Evolutionary conservation across 805 yeast genomes (phyloP).

Genomic region (Zygosaccharomyces bailii): DNA sequence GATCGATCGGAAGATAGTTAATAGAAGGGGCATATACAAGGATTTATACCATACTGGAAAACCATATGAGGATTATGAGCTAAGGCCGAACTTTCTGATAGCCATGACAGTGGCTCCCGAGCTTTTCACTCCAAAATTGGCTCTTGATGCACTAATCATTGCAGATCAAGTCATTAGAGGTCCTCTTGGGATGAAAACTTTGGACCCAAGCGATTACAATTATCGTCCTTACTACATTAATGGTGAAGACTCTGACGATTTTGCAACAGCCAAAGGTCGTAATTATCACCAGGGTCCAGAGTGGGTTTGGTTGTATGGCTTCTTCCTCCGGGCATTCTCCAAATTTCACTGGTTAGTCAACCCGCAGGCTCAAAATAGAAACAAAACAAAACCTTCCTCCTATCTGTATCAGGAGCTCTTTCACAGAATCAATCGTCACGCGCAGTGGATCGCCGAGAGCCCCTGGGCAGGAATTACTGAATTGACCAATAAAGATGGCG

Average conservation of each 20-base stretch:
- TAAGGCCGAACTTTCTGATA: slow-evolving; percentile 87
- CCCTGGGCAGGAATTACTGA: slow-evolving; percentile 95
- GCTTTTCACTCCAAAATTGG: slow-evolving; percentile 61
- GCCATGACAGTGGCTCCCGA: slow-evolving; percentile 97
- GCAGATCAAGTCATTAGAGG: slow-evolving; percentile 81
- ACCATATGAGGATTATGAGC: slow-evolving; percentile 88
- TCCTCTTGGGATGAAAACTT: slow-evolving; percentile 85
- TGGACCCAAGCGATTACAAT: slow-evolving; percentile 90
- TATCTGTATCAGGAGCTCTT: slow-evolving; percentile 58
- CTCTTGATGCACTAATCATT: slow-evolving; percentile 57
- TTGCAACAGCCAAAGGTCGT: slow-evolving; percentile 91
- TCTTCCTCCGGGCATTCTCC: slow-evolving; percentile 74
- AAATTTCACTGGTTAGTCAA: slow-evolving; percentile 46
- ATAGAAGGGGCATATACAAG: slow-evolving; percentile 92
- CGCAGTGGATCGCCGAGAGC: slow-evolving; percentile 66
- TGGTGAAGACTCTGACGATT: slow-evolving; percentile 75
- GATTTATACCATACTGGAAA: slow-evolving; percentile 80
- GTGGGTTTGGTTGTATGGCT: slow-evolving; percentile 94
- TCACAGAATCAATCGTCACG: slow-evolving; percentile 59
- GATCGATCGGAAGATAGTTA: slow-evolving; percentile 61
- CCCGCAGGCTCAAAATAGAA: slow-evolving; percentile 35
- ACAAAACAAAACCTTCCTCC: slow-evolving; percentile 41
- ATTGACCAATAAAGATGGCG: slow-evolving; percentile 85
- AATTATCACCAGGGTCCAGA: slow-evolving; percentile 99
- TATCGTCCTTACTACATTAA: slow-evolving; percentile 88